phyloP scores from a whole-genome alignment of 2,329 filamentous ascomycete genomes.

The Claviceps arundinis region DNA sequence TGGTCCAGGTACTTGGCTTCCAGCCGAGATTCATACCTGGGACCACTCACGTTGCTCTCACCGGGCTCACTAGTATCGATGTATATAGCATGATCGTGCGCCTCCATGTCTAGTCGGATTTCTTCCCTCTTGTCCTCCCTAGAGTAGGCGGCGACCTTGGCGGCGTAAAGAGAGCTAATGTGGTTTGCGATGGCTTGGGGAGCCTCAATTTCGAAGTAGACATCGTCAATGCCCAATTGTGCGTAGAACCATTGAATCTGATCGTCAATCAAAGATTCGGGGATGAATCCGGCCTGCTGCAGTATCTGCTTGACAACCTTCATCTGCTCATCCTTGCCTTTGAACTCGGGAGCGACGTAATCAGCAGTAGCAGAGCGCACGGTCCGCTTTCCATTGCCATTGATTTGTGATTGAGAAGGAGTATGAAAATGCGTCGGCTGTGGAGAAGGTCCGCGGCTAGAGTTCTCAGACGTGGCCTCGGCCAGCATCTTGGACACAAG shows the following conservation, averaged over 20 bases:
- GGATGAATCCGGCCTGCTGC: slow-evolving; percentile 72
- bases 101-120: slow-evolving; percentile 92
- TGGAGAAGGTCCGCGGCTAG: slow-evolving; percentile 61
- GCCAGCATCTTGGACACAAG: slow-evolving; percentile 28
- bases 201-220: slow-evolving; percentile 88
- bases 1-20: slow-evolving; percentile 91
- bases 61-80: slow-evolving; percentile 95
- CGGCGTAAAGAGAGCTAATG: slow-evolving; percentile 91
- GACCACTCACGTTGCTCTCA: slow-evolving; percentile 59
- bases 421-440: slow-evolving; percentile 77
- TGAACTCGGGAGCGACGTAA: slow-evolving; percentile 88
- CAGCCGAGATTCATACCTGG: slow-evolving; percentile 86
- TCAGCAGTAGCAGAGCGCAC: slow-evolving; percentile 83
- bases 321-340: slow-evolving; percentile 88
- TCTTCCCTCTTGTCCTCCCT: slow-evolving; percentile 88
- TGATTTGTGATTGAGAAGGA: slow-evolving; percentile 37
- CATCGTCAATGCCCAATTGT: slow-evolving; percentile 93
- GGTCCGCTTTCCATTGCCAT: slow-evolving; percentile 54
- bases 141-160: slow-evolving; percentile 87
- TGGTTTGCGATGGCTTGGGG: slow-evolving; percentile 82
- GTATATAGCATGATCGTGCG: slow-evolving; percentile 88
- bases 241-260: slow-evolving; percentile 97
- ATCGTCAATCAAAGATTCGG: slow-evolving; percentile 64
- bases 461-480: slow-evolving; percentile 26
- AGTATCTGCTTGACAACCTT: slow-evolving; percentile 71